Base-by-base conservation (phyloP, 1,139 yeast genomes). In the Debaryomyces sp. region DNA sequence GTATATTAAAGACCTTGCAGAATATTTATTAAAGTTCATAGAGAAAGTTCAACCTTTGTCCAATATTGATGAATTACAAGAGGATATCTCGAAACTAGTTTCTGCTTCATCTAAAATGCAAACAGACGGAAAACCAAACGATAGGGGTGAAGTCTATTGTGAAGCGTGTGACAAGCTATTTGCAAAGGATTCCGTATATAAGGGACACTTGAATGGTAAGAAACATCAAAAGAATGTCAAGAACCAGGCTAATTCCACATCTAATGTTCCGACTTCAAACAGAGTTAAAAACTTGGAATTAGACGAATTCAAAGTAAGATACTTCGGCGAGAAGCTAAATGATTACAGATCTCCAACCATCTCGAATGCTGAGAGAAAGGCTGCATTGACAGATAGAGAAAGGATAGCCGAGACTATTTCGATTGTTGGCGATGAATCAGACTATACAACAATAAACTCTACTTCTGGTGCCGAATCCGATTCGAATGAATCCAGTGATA, bases 321-420 rank as follows among this genome's bases (percentile, higher is more conserved):
- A 60, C 21, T 53, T 84, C 5, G 59, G 73, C 0, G 54, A 62
- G 6, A 53, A 69, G 6, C 61, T 85, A 22, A 55, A 60, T 12
- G 58, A 71, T 3, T 67, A 66, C 10, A 63, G 82, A 4, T 63
- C 70, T 1, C 73, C 70, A 13, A 86, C 97, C 0, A 76, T 77
- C 33, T 68, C 77, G 30, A 85, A 89, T 57, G 75, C 81, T 1
- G 94, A 87, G 59, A 75, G 97, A 49, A 75, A 77, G 46, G 74
- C 80, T 39, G 85, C 88, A 1, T 72, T 91, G 57, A 88, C 97
- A 0, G 94, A 86, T 40, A 73, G 91, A 48, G 96, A 90, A 56
- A 73, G 84, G 47, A 67, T 79, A 55, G 69, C 85, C 0, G 96
- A 88, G 49, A 49, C 51, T 2, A 50, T 58, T 18, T 60, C 60